Base-by-base conservation (phyloP, 768 basidiomycete species). In the Russula sp. region DNA sequence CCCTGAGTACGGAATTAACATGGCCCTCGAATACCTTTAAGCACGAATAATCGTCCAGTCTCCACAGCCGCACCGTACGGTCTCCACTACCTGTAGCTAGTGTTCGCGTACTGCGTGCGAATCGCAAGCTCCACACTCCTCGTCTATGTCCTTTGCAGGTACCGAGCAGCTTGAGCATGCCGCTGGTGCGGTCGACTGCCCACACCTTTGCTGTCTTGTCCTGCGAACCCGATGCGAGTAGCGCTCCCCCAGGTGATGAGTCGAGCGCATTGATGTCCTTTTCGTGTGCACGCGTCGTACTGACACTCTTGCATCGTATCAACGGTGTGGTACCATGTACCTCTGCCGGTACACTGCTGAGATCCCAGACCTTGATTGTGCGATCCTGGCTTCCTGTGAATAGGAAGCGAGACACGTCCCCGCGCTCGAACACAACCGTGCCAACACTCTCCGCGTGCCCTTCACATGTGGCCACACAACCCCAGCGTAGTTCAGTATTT, bases 211-310 rank as follows among this genome's bases (percentile, higher is more conserved):
- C 93, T 13, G 91, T 92, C 61, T 89, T 88, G 74, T 99, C 97
- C 71, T 98, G 97, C 20, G 94, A 97, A 22, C 93, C 97, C 3
- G 95, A 96, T 9, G 86, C 96, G 48, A 98, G 81, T 60, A 95
- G 74, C 62, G 79, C 80, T 72, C 97, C 92, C 70, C 96, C 92
- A 6, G 93, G 94, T 3, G 96, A 79, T 16, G 98, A 78, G 72
- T 98, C 97, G 43, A 99, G 80, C 59, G 94, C 85, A 73, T 99
- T 99, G 75, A 99, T 98, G 74, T 98, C 97, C 75, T 98, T 98
- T 58, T 98, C 97, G 74, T 98, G 97, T 13, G 94, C 92, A 71
- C 88, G 90, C 53, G 87, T 83, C 13, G 97, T 98, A 38, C 81
- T 81, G 38, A 98, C 77, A 65, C 92, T 92, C 69, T 81, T 84